Percentiles rank a stretch among this genome's conserved stretches.
Conservation (phyloP, 176 grass and related monocot genomes). For the Chrysopogon serrulatus region DNA sequence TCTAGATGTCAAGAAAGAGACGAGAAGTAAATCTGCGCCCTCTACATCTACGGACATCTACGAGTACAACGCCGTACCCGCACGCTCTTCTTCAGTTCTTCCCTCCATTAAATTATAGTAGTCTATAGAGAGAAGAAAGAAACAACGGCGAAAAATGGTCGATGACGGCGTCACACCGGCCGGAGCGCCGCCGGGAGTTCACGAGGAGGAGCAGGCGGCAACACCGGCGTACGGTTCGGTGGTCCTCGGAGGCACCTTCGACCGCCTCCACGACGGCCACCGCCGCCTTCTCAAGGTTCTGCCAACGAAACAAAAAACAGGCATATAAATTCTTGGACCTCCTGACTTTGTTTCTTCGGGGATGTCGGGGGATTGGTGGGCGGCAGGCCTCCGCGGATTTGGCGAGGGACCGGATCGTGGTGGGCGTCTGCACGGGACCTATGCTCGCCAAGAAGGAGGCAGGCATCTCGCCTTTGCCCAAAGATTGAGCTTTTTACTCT, state of each 20-base stretch:
- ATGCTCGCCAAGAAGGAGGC: constrained; percentile 73
- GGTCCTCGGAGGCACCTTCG: constrained; percentile 67
- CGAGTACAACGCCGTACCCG: neutral
- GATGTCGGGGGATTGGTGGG: neutral
- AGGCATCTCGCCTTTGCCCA: constrained; percentile 11
- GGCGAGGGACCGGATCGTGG: constrained; percentile 45
- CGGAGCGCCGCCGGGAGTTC: neutral
- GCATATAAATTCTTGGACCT: neutral
- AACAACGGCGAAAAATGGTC: constrained; percentile 13
- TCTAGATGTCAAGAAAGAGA: no score
- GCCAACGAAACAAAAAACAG: neutral
- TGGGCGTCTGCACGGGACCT: constrained; percentile 59
- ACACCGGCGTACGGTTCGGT: constrained; percentile 23
- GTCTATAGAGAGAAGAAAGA: neutral
- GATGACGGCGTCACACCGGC: neutral
- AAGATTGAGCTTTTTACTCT: neutral
- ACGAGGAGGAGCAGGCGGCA: neutral
- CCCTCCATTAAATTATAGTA: no score
- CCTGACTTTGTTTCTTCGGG: neutral
- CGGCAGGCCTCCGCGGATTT: constrained; percentile 53
- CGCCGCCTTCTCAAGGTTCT: constrained; percentile 58
- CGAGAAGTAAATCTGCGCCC: no score
- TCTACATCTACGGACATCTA: no score
- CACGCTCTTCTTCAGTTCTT: neutral
- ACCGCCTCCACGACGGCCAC: constrained; percentile 71